Evolutionary conservation across 306 rosid species (phyloP).

Genomic region (Cucurbita moschata): DNA sequence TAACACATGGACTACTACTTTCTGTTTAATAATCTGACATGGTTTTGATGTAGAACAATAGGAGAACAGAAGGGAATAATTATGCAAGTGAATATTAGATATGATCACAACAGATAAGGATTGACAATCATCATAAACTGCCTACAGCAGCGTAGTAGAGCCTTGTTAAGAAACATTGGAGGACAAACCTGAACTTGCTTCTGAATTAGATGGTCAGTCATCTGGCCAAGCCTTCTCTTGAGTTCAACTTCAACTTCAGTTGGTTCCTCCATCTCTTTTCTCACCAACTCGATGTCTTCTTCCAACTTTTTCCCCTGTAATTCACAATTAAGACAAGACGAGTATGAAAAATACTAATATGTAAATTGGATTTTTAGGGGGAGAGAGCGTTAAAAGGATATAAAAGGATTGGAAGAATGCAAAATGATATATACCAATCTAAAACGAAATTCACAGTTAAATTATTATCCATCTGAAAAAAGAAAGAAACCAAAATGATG

Average conservation of each 20-base stretch:
- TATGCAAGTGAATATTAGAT: not conserved
- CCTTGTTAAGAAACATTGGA: constrained; percentile 2
- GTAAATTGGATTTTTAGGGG: too few relatives aligned
- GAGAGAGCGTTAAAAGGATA: too few relatives aligned
- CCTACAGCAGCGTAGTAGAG: not conserved
- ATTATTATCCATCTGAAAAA: too few relatives aligned
- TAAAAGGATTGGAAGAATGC: not conserved
- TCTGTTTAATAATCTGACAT: not conserved
- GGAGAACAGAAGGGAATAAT: not conserved
- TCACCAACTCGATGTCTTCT: constrained; percentile 58
- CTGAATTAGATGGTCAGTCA: constrained; percentile 96
- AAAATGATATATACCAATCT: not conserved
- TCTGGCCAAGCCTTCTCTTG: constrained; percentile 72
- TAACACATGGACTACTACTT: not conserved
- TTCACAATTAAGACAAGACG: not conserved
- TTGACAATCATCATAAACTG: not conserved
- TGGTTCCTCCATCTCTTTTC: constrained; percentile 85
- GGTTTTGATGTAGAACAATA: not conserved
- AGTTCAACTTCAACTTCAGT: constrained; percentile 81
- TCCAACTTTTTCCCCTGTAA: constrained; percentile 63
- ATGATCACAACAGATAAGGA: not conserved
- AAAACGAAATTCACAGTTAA: not conserved
- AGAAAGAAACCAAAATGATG: too few relatives aligned
- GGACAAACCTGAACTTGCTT: constrained; percentile 78
- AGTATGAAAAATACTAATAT: too few relatives aligned